These are phyloP conservation scores for Verticillium tricorpus DNA, from an alignment of 2,329 filamentous ascomycete genomes.

Conservation along the genomic window DNA sequence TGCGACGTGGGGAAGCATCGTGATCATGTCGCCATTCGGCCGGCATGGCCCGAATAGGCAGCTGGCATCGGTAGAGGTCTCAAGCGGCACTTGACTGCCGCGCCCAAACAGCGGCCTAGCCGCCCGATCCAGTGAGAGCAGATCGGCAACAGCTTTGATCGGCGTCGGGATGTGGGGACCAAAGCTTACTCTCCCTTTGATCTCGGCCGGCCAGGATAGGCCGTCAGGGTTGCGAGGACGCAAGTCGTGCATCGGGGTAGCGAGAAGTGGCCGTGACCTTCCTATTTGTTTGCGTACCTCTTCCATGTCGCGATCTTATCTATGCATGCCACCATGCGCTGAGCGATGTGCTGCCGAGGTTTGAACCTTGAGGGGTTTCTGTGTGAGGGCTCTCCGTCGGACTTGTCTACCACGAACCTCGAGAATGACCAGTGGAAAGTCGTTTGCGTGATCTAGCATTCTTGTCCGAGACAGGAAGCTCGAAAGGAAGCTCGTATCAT, in stretches of 20 bases:
- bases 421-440: neutral
- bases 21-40: neutral
- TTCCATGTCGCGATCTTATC: neutral
- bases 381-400: neutral
- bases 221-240: neutral
- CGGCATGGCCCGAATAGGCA: neutral
- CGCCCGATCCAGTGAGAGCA: neutral
- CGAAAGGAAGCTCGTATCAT: neutral
- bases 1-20: neutral
- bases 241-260: neutral
- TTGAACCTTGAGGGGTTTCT: neutral
- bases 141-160: neutral
- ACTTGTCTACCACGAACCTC: neutral
- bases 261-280: neutral
- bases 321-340: neutral
- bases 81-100: neutral
- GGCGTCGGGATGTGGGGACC: neutral
- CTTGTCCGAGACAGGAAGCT: neutral
- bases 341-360: neutral
- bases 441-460: neutral
- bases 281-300: neutral
- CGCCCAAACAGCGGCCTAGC: neutral
- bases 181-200: neutral
- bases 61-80: neutral
- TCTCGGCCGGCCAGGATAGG: neutral